These are phyloP conservation scores for Salix brachista DNA, from an alignment of 345 rosid species.

Conservation along the genomic window DNA sequence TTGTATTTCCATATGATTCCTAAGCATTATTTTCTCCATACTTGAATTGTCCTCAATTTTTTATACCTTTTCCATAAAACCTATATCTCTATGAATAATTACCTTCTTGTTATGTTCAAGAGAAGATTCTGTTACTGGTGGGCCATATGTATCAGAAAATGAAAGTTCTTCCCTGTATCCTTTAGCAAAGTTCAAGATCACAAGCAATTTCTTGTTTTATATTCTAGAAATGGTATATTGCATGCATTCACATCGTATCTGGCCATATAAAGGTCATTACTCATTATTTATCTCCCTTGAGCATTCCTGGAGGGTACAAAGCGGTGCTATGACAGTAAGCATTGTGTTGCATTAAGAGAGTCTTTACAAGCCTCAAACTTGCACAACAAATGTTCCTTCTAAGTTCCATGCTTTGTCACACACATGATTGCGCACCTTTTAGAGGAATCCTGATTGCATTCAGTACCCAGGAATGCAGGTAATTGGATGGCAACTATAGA, in stretches of 20 bases:
- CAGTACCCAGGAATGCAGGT: neutral
- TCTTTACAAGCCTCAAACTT: neutral
- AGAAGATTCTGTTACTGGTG: neutral
- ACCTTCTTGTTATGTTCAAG: neutral
- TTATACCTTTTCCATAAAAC: neutral
- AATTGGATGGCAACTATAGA: neutral
- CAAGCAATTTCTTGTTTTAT: neutral
- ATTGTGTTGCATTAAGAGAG: neutral
- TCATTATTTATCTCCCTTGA: neutral
- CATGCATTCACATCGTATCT: neutral
- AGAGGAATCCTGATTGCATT: neutral
- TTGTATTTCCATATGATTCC: neutral
- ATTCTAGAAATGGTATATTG: neutral
- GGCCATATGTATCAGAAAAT: neutral
- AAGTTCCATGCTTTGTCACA: neutral
- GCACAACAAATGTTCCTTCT: neutral
- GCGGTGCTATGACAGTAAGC: neutral
- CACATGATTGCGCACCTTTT: neutral
- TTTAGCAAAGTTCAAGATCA: neutral
- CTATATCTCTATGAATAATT: neutral
- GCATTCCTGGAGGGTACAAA: neutral
- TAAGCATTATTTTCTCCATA: neutral
- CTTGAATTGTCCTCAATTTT: neutral
- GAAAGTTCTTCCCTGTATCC: neutral
- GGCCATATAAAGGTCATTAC: neutral